phyloP scores from a whole-genome alignment of 78 protist species.

The Monosiga brevicollis region DNA sequence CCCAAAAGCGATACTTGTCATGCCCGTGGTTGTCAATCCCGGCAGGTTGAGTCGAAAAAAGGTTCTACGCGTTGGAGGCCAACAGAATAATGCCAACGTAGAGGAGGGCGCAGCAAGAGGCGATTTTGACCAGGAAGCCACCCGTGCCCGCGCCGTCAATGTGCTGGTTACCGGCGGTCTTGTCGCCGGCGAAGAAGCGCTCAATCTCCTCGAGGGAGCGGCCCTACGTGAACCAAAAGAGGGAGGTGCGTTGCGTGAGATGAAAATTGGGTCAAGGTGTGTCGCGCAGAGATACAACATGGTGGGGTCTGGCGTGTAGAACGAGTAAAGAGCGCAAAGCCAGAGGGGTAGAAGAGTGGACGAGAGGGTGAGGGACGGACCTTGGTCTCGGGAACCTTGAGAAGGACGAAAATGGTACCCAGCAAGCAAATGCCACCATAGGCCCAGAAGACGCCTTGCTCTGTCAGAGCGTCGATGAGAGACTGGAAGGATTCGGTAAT shows the following conservation, averaged over 20 bases:
- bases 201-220: not conserved
- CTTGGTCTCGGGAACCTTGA: not conserved
- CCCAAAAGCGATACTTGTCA: too few relatives aligned
- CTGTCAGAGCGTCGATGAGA: not conserved
- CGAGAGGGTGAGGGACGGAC: not conserved
- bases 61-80: too few relatives aligned
- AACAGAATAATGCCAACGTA: not conserved
- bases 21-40: too few relatives aligned
- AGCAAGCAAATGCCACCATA: not conserved
- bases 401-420: not conserved
- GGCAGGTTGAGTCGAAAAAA: too few relatives aligned
- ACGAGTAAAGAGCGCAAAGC: not conserved
- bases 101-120: not conserved
- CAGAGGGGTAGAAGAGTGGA: not conserved
- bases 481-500: conserved; percentile 2
- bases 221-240: not conserved
- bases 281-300: too few relatives aligned
- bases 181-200: not conserved
- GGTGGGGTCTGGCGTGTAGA: too few relatives aligned
- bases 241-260: not conserved
- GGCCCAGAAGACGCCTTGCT: conserved; percentile 1
- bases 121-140: not conserved
- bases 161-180: not conserved
- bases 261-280: not conserved
- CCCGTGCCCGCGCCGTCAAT: not conserved